phyloP scores from a whole-genome alignment of 176 grass and related monocot genomes.

The Paspalum vaginatum region DNA sequence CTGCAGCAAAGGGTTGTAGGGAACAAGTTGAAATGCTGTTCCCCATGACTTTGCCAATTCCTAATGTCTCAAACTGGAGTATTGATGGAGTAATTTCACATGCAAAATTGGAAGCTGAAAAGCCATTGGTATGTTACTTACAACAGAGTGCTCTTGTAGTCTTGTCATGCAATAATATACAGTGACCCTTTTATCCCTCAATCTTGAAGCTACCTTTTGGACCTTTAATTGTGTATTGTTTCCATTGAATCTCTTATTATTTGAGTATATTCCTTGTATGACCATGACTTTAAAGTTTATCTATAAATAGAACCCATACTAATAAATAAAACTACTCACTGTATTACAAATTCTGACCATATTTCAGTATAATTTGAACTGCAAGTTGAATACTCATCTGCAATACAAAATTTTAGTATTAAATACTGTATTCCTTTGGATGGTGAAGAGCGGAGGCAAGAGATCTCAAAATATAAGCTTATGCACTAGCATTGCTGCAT shows the following conservation, averaged over 20 bases:
- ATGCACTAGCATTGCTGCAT: background rate
- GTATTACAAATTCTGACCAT: background rate
- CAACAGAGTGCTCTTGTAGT: background rate
- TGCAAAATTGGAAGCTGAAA: background rate
- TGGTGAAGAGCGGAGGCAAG: background rate
- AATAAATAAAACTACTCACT: background rate
- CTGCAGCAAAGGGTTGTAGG: background rate
- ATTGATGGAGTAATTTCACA: slow-evolving; percentile 34
- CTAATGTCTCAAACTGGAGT: slow-evolving; percentile 26
- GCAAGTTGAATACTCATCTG: background rate
- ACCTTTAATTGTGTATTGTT: background rate
- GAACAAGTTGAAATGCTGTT: slow-evolving; percentile 34
- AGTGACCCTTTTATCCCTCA: background rate
- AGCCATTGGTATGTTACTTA: background rate
- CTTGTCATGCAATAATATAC: background rate
- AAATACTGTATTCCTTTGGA: background rate
- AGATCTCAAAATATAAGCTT: background rate
- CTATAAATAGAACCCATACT: background rate
- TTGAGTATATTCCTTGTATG: background rate
- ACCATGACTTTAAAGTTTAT: background rate
- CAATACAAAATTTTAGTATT: background rate
- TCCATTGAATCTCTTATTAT: background rate
- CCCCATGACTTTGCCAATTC: slow-evolving; percentile 24
- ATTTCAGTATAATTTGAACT: background rate
- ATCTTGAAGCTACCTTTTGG: background rate